phyloP scores from a whole-genome alignment of 257 asterid species.

The Osmanthus fragrans region DNA sequence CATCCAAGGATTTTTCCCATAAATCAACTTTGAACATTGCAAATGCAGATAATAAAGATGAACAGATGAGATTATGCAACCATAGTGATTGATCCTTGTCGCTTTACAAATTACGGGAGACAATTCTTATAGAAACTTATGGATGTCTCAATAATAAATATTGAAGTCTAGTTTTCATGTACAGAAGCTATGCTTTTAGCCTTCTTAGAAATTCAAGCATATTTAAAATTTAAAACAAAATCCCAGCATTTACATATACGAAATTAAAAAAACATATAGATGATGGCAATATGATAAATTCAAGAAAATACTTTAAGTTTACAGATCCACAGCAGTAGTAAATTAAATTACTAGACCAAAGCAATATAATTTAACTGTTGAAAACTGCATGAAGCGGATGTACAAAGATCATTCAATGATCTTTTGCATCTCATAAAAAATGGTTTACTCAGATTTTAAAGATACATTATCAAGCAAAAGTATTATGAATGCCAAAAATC shows the following conservation, averaged over 20 bases:
- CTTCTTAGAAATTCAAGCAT: background rate
- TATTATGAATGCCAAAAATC: too few relatives aligned
- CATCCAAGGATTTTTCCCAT: slow-evolving; percentile 19
- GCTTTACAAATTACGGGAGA: background rate
- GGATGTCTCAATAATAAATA: background rate
- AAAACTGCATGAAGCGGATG: background rate
- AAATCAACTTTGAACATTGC: background rate
- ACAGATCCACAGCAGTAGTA: background rate
- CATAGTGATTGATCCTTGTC: background rate
- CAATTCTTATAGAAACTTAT: background rate
- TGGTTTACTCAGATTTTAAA: too few relatives aligned
- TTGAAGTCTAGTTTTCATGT: background rate
- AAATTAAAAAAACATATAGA: too few relatives aligned
- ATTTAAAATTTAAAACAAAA: too few relatives aligned
- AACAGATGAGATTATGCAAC: background rate
- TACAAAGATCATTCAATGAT: background rate
- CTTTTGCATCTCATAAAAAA: background rate
- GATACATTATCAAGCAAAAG: too few relatives aligned
- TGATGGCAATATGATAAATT: too few relatives aligned
- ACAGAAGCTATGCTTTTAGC: background rate
- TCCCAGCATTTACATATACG: background rate
- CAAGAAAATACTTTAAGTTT: background rate
- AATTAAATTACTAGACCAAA: background rate
- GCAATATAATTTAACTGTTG: background rate
- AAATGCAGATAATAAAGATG: background rate